phyloP scores from a whole-genome alignment of 2,329 filamentous ascomycete genomes.

The Eutypa lata region DNA sequence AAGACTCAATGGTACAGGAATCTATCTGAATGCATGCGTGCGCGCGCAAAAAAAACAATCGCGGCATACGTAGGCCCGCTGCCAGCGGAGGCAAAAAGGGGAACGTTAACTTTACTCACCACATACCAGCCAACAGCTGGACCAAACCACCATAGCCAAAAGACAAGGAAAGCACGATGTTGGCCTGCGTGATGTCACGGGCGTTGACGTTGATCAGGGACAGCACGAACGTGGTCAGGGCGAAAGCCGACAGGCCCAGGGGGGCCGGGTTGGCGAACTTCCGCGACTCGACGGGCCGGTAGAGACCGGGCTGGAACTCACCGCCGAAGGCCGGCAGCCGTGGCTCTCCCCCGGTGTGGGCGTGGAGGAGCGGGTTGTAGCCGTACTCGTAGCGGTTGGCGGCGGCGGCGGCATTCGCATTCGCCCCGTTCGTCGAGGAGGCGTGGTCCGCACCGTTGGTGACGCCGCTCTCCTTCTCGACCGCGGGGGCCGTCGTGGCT shows the following conservation, averaged over 20 bases:
- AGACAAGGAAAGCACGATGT: slow-evolving; percentile 66
- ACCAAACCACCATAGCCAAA: slow-evolving; percentile 76
- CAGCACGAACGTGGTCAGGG: slow-evolving; percentile 78
- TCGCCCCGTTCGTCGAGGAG: slow-evolving; percentile 2
- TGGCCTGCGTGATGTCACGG: slow-evolving; percentile 56
- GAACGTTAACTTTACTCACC: slow-evolving; percentile 50
- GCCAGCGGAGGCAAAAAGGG: too few species aligned
- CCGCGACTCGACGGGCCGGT: slow-evolving; percentile 62
- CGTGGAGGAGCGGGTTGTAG: slow-evolving; percentile 37
- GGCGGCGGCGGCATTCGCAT: slow-evolving; percentile 10
- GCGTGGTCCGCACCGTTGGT: slow-evolving; percentile 13
- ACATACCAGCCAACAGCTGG: slow-evolving; percentile 82
- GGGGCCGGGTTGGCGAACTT: slow-evolving; percentile 79
- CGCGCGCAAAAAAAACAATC: too few species aligned
- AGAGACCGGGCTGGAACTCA: slow-evolving; percentile 68
- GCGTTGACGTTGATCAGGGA: slow-evolving; percentile 70
- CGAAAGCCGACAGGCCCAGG: slow-evolving; percentile 74
- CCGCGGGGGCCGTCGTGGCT: slow-evolving; percentile 6
- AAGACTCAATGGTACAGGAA: too few species aligned
- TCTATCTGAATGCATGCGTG: too few species aligned
- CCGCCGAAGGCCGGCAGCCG: slow-evolving; percentile 63
- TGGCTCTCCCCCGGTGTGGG: slow-evolving; percentile 30
- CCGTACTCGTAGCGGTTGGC: slow-evolving; percentile 31
- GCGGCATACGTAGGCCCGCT: too few species aligned
- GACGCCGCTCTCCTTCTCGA: slow-evolving; percentile 19